Base-by-base conservation (phyloP, 331 rosid genomes). In the Quercus phellos region DNA sequence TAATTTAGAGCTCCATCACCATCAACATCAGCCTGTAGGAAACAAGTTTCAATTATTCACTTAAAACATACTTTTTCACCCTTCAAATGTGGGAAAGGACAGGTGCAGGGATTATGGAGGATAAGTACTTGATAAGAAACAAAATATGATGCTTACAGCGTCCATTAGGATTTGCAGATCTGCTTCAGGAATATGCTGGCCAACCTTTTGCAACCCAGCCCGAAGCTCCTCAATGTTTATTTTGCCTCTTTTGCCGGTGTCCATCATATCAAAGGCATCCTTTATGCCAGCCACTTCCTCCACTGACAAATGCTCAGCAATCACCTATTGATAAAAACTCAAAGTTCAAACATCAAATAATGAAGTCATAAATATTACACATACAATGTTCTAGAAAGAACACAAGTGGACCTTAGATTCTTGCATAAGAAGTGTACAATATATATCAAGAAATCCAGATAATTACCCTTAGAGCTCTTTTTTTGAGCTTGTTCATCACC, bases 211-310 rank as follows among this genome's bases (percentile, higher is more conserved):
- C 81, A 88, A 60, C n/a, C 91, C 91, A 22, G 9, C 32, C 2
- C 87, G 86, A 73, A 88, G 80, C 85, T 88, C 88, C 8, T 85
- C 90, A 22, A 88, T 68, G 61, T 74, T 81, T 14, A 88, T 79
- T 76, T 77, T 88, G 76, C 89, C 91, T 78, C 77, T 85, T 24
- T 84, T 85, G 38, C 72, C 68, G 30, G 18, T 58, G 43, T 88
- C 91, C 89, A 88, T 85, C 75, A 79, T 51, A 73, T 88, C 86
- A 78, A 88, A 88, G 66, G 88, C 88, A 67, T 85, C 89, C 80
- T 84, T 88, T 72, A 88, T 81, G 71, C 88, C 88, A 74, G 91
- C 91, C 19, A 74, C 91, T 84, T 88, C 91, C 77, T 88, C 91
- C 46, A 85, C 74, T 32, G 91, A 85, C 78, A 88, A 79, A 78